phyloP scores from a whole-genome alignment of 1,139 yeast genomes.

The Suhomyces taliae region DNA sequence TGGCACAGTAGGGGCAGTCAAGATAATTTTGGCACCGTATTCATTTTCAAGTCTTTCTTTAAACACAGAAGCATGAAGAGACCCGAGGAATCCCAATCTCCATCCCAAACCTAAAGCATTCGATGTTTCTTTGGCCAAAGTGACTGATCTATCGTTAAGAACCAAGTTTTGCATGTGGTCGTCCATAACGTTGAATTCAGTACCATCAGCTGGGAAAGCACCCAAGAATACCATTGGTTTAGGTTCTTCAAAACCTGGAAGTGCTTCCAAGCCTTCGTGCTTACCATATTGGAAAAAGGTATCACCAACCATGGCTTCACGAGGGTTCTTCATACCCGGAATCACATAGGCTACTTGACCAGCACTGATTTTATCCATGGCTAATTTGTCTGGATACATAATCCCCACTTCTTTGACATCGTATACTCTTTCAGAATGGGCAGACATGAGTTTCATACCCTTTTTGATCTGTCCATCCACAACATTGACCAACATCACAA shows the following conservation, averaged over 20 bases:
- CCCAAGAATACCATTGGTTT: constrained; percentile 99
- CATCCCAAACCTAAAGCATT: constrained; percentile 96
- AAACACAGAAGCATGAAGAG: constrained; percentile 92
- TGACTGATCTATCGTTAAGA: constrained; percentile 87
- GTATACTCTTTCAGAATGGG: constrained; percentile 71
- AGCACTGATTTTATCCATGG: constrained; percentile 64
- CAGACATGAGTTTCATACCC: constrained; percentile 76
- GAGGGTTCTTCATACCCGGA: constrained; percentile 88
- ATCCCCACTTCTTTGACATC: constrained; percentile 93
- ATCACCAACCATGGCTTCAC: constrained; percentile 90
- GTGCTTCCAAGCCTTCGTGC: constrained; percentile 61
- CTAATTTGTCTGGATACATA: constrained; percentile 84
- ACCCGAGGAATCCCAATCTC: constrained; percentile 93
- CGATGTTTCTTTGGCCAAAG: constrained; percentile 86
- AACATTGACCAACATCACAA: constrained; percentile 79
- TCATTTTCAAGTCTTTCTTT: constrained; percentile 89
- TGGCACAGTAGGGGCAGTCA: constrained; percentile 97
- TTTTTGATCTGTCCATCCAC: constrained; percentile 78
- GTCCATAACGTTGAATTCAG: constrained; percentile 84
- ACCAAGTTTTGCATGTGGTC: constrained; percentile 88
- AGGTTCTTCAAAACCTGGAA: constrained; percentile 95
- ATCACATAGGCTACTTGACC: constrained; percentile 95
- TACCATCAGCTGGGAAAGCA: constrained; percentile 95
- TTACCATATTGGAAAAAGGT: constrained; percentile 75
- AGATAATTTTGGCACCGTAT: constrained; percentile 87